These are phyloP conservation scores for Zymoseptoria tritici DNA, from an alignment of 2,329 filamentous ascomycete genomes.

Conservation along the genomic window DNA sequence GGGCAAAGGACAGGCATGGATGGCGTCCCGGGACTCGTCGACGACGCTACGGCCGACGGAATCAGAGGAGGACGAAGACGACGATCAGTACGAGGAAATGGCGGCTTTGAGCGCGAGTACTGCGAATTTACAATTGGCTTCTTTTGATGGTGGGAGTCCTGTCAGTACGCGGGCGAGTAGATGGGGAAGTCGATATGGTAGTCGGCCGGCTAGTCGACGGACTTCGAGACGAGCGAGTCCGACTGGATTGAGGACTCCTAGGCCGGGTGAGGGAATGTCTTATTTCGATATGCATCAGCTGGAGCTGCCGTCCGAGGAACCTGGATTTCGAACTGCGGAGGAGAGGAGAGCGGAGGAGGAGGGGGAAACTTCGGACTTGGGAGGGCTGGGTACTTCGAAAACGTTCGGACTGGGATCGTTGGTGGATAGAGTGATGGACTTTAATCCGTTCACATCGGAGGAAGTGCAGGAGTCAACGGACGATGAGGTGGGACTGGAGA, in stretches of 20 bases:
- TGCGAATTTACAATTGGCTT: constrained; percentile 9
- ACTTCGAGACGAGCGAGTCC: constrained; percentile 35
- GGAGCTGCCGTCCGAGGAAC: constrained; percentile 23
- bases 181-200: constrained; percentile 30
- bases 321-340: constrained; percentile 44
- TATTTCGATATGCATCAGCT: constrained; percentile 25
- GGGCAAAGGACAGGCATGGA: constrained; percentile 56
- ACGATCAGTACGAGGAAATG: constrained; percentile 30
- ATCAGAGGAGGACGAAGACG: constrained; percentile 24
- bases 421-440: constrained; percentile 52
- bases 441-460: constrained; percentile 49
- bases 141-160: constrained; percentile 14
- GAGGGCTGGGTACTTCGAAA: constrained; percentile 41
- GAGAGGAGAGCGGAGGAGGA: constrained; percentile 33
- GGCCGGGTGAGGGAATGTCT: constrained; percentile 11
- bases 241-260: constrained; percentile 32
- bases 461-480: constrained; percentile 35
- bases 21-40: constrained; percentile 48
- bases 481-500: constrained; percentile 20
- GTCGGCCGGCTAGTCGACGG: constrained; percentile 32
- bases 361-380: constrained; percentile 48
- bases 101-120: constrained; percentile 24
- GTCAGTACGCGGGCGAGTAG: constrained; percentile 17
- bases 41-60: constrained; percentile 15
- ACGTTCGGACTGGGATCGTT: constrained; percentile 50